These are phyloP conservation scores for Ophiostoma montium DNA, from an alignment of 2,329 filamentous ascomycete genomes.

Conservation along the genomic window DNA sequence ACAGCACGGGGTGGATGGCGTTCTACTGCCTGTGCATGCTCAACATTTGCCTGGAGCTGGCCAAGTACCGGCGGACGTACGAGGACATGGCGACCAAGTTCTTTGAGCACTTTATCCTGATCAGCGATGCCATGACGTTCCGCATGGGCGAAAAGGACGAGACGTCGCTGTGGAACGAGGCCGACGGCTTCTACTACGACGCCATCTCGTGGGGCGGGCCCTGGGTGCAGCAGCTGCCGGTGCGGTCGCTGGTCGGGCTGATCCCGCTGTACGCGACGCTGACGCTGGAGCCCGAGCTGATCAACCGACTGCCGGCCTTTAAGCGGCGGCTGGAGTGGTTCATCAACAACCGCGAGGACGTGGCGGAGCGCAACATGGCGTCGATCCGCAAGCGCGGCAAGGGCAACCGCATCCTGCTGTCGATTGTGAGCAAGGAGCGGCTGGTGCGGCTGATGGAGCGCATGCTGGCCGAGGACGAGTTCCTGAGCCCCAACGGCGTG, in stretches of 20 bases:
- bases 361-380: constrained; percentile 87
- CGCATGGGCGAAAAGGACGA: constrained; percentile 55
- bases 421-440: constrained; percentile 87
- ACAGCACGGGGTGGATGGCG: constrained; percentile 98
- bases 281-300: constrained; percentile 83
- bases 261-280: constrained; percentile 88
- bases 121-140: constrained; percentile 93
- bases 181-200: constrained; percentile 97
- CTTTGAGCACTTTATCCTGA: constrained; percentile 97
- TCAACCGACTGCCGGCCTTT: constrained; percentile 83
- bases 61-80: constrained; percentile 88
- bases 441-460: constrained; percentile 75
- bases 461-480: constrained; percentile 91
- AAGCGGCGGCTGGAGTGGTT: constrained; percentile 93
- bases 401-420: constrained; percentile 72
- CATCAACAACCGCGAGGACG: constrained; percentile 69
- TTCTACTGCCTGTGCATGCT: constrained; percentile 96
- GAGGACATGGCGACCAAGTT: constrained; percentile 97
- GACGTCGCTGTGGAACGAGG: constrained; percentile 86
- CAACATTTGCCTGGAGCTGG: constrained; percentile 88
- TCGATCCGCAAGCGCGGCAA: constrained; percentile 85
- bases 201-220: constrained; percentile 93
- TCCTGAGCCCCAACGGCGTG: constrained; percentile 80
- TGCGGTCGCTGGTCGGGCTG: constrained; percentile 80
- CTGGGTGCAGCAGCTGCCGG: constrained; percentile 82